Percentiles rank a stretch among this genome's conserved stretches.
These are phyloP conservation scores for Bruguiera sexangula DNA, from an alignment of 345 rosid genomes.

Conservation along the genomic window DNA sequence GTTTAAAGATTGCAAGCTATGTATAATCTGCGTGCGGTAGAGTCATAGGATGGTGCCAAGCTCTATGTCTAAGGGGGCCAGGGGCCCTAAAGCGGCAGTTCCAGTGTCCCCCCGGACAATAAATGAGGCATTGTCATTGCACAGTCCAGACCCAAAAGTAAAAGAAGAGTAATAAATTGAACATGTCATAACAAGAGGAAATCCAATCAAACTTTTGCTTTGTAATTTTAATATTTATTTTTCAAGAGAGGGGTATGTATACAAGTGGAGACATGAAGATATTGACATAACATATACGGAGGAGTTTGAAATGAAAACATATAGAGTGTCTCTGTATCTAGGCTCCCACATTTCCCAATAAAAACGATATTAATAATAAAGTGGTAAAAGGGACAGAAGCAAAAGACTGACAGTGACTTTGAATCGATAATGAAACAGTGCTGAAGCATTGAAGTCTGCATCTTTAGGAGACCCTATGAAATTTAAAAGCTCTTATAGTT, in stretches of 20 bases:
- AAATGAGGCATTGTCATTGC: constrained; percentile 1
- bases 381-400: constrained; percentile 17
- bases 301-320: not conserved
- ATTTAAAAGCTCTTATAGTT: not conserved
- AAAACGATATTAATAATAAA: constrained; percentile 7
- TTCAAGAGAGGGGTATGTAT: not conserved
- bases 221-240: not conserved
- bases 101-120: not conserved
- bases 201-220: not conserved
- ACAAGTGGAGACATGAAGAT: not conserved
- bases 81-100: constrained; percentile 2
- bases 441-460: constrained; percentile 29
- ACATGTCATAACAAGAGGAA: not conserved
- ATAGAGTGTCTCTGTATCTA: not conserved
- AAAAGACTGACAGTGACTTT: constrained; percentile 24
- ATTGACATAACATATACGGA: constrained; percentile 7
- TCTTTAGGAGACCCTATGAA: constrained; percentile 12
- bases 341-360: constrained; percentile 33
- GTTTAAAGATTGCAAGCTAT: too few species aligned
- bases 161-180: not conserved
- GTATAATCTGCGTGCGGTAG: too few species aligned
- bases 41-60: not conserved
- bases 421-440: constrained; percentile 28
- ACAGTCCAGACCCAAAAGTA: constrained; percentile 6
- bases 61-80: not conserved